Evolutionary conservation across 2,329 filamentous ascomycete genomes (phyloP), one percentile per base, ranked within the genome.

Genomic region (Cladophialophora chaetospira): DNA sequence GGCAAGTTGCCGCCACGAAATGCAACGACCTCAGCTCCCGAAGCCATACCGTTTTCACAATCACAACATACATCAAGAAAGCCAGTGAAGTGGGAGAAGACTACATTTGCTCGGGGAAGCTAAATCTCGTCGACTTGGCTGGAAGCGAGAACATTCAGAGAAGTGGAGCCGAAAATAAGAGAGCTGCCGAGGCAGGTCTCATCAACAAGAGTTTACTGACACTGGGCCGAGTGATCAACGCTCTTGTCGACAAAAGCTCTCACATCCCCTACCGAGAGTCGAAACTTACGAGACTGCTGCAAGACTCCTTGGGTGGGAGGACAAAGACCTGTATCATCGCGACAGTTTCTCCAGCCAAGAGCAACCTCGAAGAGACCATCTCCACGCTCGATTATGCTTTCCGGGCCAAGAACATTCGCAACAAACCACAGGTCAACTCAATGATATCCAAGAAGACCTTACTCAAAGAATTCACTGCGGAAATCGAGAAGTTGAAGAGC

Each of bases 301-400:
- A 99, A 85, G 95, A 99, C 71, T 99, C 95, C 0, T 82, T 99
- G 0, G 94, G 94, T 60, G 94, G 94, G 2, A 85, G 88, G 50
- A 99, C 95, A 1, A 99, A 99, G 71, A 99, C 94, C 0, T 99
- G 94, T 77, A 99, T 99, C 64, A 97, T 99, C 68, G 94, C 94
- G 4, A 99, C 94, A 0, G 83, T 99, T 36, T 97, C 94, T 2
- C 92, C 94, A 1, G 91, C 92, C 5, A 95, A 94, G 73, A 92
- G 88, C 73, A 99, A 97, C 66, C 79, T 99, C 1, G 94, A 99
- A 69, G 94, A 99, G 73, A 99, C 95, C 0, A 97, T 99, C 58
- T 97, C 94, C 0, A 99, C 95, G 0, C 81, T 99, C 1, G 94
- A 99, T 71, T 99, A 99, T 70, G 95, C 94, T 9, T 97, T 97